A percentile compares a stretch with the other conserved stretches of the same genome.
phyloP scores from a whole-genome alignment of 768 basidiomycete species.

The Russula sp. region DNA sequence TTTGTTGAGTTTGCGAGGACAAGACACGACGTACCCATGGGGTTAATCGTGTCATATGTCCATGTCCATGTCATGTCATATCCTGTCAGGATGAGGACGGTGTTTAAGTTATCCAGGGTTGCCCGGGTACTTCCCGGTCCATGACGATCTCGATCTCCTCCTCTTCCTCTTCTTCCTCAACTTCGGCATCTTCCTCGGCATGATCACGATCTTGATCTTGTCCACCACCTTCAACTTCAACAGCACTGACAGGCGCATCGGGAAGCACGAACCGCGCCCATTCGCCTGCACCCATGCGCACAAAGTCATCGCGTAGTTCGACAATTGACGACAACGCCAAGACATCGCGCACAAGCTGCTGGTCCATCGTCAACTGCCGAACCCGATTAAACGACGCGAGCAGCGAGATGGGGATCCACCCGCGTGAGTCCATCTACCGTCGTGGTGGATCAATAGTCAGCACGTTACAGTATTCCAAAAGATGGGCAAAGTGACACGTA shows the following conservation, averaged over 20 bases:
- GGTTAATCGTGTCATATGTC: not conserved
- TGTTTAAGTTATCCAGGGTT: slow-evolving; percentile 17
- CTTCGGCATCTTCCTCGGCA: slow-evolving; percentile 35
- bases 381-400: slow-evolving; percentile 89
- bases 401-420: slow-evolving; percentile 79
- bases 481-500: slow-evolving; percentile 26
- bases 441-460: slow-evolving; percentile 7
- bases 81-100: slow-evolving; percentile 9
- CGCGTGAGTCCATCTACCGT: slow-evolving; percentile 77
- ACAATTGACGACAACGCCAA: slow-evolving; percentile 59
- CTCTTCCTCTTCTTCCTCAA: slow-evolving; percentile 59
- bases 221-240: slow-evolving; percentile 28
- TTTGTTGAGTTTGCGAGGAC: not conserved
- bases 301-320: slow-evolving; percentile 63
- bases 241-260: slow-evolving; percentile 47
- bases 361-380: slow-evolving; percentile 53
- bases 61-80: not conserved
- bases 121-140: slow-evolving; percentile 37
- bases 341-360: slow-evolving; percentile 61
- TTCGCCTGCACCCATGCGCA: slow-evolving; percentile 52
- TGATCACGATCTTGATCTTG: slow-evolving; percentile 14
- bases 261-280: slow-evolving; percentile 65
- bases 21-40: not conserved
- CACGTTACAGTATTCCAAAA: slow-evolving; percentile 2
- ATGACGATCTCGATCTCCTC: slow-evolving; percentile 75